A percentile compares a stretch with the other conserved stretches of the same genome.
Conservation (phyloP, 2,329 filamentous ascomycete species). For the Graphilbum fragrans region DNA sequence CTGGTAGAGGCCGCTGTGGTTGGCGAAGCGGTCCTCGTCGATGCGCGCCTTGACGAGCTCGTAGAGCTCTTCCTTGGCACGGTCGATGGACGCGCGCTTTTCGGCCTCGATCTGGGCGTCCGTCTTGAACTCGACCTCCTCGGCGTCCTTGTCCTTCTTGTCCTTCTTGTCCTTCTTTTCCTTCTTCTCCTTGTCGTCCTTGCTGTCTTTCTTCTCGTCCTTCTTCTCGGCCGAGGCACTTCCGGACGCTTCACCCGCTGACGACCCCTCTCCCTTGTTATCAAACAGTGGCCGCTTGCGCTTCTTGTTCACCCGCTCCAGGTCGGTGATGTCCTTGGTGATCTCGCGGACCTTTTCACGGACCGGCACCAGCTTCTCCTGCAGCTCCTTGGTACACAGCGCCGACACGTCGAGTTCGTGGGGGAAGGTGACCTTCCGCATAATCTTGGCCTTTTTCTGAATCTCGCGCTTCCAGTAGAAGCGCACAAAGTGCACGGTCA, state of each 20-base stretch:
- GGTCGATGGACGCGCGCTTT: conserved; percentile 59
- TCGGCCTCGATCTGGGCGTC: conserved; percentile 89
- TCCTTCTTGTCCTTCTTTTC: conserved; percentile 12
- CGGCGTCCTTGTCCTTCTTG: conserved; percentile 43
- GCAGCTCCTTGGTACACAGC: conserved; percentile 87
- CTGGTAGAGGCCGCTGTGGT: conserved; percentile 92
- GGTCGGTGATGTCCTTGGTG: conserved; percentile 86
- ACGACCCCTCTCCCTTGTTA: too few relatives aligned
- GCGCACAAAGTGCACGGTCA: conserved; percentile 93
- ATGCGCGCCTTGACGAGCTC: conserved; percentile 65
- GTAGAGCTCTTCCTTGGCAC: conserved; percentile 80
- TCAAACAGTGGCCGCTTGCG: conserved; percentile 53
- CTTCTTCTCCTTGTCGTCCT: conserved; percentile 29
- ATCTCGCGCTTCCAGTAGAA: conserved; percentile 97
- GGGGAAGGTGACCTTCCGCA: conserved; percentile 96
- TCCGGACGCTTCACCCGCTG: conserved; percentile 25
- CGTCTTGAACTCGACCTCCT: conserved; percentile 74
- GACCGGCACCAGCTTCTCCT: conserved; percentile 74
- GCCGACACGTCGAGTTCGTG: conserved; percentile 87
- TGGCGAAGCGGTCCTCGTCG: conserved; percentile 66
- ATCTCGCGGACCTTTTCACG: conserved; percentile 93
- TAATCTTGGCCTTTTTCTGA: conserved; percentile 98
- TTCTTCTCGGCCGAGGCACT: conserved; percentile 22
- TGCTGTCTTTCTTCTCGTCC: conserved; percentile 18
- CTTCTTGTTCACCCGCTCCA: conserved; percentile 82